Conservation (phyloP, 352 stramenopile species). For the Phytophthora sp. region DNA sequence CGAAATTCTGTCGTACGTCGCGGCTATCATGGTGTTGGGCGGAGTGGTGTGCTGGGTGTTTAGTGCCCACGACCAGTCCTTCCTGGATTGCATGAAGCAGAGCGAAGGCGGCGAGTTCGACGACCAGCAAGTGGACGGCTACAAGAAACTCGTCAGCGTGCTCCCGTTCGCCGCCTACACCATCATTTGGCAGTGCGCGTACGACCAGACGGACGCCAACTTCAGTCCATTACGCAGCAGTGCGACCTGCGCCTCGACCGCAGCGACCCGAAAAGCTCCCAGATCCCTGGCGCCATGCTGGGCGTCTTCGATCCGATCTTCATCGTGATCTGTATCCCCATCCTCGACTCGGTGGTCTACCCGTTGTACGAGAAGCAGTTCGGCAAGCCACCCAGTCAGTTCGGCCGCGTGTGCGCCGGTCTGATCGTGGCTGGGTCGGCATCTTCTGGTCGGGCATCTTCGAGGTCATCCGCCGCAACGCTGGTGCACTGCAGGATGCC, state of each 20-base stretch:
- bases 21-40: conserved; percentile 33
- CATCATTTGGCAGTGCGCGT: conserved; percentile 63
- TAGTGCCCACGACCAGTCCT: conserved; percentile 44
- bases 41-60: conserved; percentile 54
- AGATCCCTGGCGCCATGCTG: conserved; percentile 53
- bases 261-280: conserved; percentile 31
- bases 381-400: conserved; percentile 37
- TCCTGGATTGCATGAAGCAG: conserved; percentile 47
- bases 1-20: conserved; percentile 52
- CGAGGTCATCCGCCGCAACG: conserved; percentile 48
- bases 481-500: conserved; percentile 27
- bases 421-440: conserved; percentile 39
- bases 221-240: conserved; percentile 70
- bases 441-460: conserved; percentile 49
- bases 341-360: conserved; percentile 44
- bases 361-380: conserved; percentile 35
- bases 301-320: conserved; percentile 49
- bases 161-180: conserved; percentile 61
- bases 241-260: conserved; percentile 49
- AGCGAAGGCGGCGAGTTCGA: conserved; percentile 47
- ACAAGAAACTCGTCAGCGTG: conserved; percentile 54
- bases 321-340: conserved; percentile 44
- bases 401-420: conserved; percentile 34
- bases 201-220: conserved; percentile 67
- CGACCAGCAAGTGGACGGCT: conserved; percentile 45